Evolutionary conservation across 306 rosid species (phyloP), one percentile per base, ranked within the genome.

Genomic region (Cajanus cajan): DNA sequence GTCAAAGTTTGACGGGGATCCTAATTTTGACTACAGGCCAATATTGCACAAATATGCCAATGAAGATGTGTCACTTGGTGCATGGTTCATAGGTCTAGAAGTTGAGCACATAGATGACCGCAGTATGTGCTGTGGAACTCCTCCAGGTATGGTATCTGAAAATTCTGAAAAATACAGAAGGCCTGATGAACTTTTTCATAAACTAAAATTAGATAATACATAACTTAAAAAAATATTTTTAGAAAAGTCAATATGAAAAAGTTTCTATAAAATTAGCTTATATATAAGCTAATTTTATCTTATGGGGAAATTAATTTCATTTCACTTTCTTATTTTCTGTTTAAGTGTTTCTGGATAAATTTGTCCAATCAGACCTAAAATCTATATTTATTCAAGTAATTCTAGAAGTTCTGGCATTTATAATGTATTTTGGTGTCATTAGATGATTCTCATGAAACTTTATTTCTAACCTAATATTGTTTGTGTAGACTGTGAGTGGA

Each of bases 31-130:
- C 47, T 79, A 81, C 88, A 93, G 97, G 80, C 91, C 90, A 8
- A 89, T 93, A 80, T 73, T 92, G 81, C 97, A 92, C 45, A 92
- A 89, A 87, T 92, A 74, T 80, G 96, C 97, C 31, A 92, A 92
- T 76, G 97, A 92, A 89, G 97, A 92, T 12, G 97, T 92, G 74
- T 89, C 97, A 1, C 97, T 92, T 14, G 97, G 97, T 76, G 54
- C 97, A 9, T 92, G 97, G 96, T 89, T 92, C 68, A 90, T 92
- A 33, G 96, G 97, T 64, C 92, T 92, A 9, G 97, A 92, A 85
- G 96, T 85, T 19, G 97, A 90, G 77, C 96, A 92, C 79, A 90
- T 92, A 41, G 94, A 92, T 64, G 97, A 92, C n/a, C 93, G 91
- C 63, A 92, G 67, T 59, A 92, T 92, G 97, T 92, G 97, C 85